These are phyloP conservation scores for Barbatosphaeria neglecta DNA, from an alignment of 495 filamentous ascomycete species.

Conservation along the genomic window DNA sequence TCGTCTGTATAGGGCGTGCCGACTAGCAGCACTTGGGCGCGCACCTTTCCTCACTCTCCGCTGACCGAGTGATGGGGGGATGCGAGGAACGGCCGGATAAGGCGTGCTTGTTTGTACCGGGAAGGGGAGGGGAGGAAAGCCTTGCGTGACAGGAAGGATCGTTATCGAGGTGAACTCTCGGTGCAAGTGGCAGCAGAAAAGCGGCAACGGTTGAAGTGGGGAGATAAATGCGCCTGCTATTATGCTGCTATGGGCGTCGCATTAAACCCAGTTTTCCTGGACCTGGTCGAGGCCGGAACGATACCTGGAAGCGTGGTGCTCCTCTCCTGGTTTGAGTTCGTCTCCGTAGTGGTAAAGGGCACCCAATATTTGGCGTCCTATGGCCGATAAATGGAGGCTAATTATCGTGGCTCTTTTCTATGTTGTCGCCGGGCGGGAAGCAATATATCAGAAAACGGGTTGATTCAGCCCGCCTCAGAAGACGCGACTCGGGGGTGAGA, in stretches of 20 bases:
- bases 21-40: too few relatives aligned
- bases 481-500: background rate
- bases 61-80: too few relatives aligned
- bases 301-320: background rate
- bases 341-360: background rate
- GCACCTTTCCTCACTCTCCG: too few relatives aligned
- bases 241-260: background rate
- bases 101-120: background rate
- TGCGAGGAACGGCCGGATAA: too few relatives aligned
- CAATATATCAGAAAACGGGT: slow-evolving; percentile 2
- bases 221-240: background rate
- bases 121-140: background rate
- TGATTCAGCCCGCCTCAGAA: background rate
- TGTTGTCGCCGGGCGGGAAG: background rate
- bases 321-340: background rate
- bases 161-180: background rate
- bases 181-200: background rate
- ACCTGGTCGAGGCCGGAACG: background rate
- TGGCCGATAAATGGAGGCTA: background rate
- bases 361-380: slow-evolving; percentile 1
- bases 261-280: background rate
- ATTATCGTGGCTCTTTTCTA: background rate
- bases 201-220: background rate
- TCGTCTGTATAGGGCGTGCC: too few relatives aligned
- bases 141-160: background rate